Conservation (phyloP, 1,284 basidiomycete species). For the Lignosus rhinocerotis region DNA sequence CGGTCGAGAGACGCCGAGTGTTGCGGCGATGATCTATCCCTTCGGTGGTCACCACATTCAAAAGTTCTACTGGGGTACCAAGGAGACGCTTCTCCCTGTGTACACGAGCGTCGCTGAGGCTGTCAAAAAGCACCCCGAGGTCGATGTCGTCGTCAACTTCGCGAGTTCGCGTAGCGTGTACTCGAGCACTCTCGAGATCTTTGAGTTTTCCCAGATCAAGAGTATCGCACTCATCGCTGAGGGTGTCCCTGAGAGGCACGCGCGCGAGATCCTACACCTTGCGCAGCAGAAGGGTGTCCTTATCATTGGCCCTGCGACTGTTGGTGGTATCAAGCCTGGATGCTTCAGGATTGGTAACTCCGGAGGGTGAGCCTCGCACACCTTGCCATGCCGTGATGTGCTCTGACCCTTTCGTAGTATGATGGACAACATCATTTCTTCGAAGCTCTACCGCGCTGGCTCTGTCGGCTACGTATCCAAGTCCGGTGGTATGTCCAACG, state of each 20-base stretch:
- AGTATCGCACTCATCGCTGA: conserved; percentile 96
- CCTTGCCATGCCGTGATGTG: not conserved
- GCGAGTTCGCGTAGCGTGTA: conserved; percentile 95
- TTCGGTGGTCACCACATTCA: conserved; percentile 99
- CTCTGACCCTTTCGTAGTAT: conserved; percentile 55
- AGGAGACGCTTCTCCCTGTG: conserved; percentile 97
- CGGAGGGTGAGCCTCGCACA: conserved; percentile 67
- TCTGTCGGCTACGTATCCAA: conserved; percentile 99
- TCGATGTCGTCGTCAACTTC: conserved; percentile 98
- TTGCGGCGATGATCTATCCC: conserved; percentile 99
- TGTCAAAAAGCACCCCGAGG: conserved; percentile 93
- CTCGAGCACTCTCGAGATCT: conserved; percentile 90
- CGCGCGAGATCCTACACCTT: conserved; percentile 92
- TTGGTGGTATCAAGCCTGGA: conserved; percentile 99
- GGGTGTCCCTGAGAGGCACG: conserved; percentile 97
- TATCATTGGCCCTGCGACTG: conserved; percentile 98
- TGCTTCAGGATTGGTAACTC: conserved; percentile 99
- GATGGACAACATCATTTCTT: conserved; percentile 99
- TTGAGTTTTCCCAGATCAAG: conserved; percentile 71
- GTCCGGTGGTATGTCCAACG: conserved; percentile 99
- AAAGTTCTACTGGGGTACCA: conserved; percentile 99
- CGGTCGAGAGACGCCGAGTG: conserved; percentile 89
- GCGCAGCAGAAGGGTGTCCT: conserved; percentile 87
- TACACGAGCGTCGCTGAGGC: conserved; percentile 95
- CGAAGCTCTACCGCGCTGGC: conserved; percentile 97